Evolutionary conservation across 768 basidiomycete genomes (phyloP), one percentile per base, ranked within the genome.

Genomic region (Pilatotrama ljubarskyi): DNA sequence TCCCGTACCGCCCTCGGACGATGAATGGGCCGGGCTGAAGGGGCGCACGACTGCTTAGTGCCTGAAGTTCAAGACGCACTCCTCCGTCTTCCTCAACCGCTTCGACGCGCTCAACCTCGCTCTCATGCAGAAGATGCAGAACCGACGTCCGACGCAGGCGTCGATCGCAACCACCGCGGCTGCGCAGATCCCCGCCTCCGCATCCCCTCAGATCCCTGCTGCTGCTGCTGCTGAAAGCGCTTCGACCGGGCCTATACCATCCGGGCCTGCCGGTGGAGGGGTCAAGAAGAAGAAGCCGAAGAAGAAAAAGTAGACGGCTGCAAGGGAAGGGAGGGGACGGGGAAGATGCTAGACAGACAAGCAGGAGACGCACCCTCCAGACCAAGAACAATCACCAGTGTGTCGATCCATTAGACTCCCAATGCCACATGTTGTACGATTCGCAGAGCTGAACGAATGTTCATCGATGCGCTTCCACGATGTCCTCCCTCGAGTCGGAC

Each of bases 51-150:
- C n/a, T 24, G 6, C 71, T 32, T 32, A 98, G 96, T 96, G 94
- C 73, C 80, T 98, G 66, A 97, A 95, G 74, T 98, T 96, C 80
- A 94, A 95, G 74, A 96, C 95, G 1, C 87, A 88, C 67, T 97
- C 95, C 2, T 93, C 91, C 51, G 88, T 96, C 70, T 93, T 93
- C 76, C 87, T 98, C 64, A 97, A 98, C 80, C 90, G 95, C 66
- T 98, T 98, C 76, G 95, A 98, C 74, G 82, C 88, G 7, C 81
- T 98, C 61, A 97, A 96, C 70, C 82, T 90, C 42, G 85, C 89
- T 7, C 78, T 97, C 52, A 90, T 93, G 79, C 83, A 87, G 67
- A 90, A 89, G 75, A 93, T 94, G 87, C 89, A 86, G 70, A 93
- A 94, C 68, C 58, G 66, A 42, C 64, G 64, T 32, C 69, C 68